Base-by-base conservation (phyloP, 257 asterid species). In the Solanum ahanhuiri region DNA sequence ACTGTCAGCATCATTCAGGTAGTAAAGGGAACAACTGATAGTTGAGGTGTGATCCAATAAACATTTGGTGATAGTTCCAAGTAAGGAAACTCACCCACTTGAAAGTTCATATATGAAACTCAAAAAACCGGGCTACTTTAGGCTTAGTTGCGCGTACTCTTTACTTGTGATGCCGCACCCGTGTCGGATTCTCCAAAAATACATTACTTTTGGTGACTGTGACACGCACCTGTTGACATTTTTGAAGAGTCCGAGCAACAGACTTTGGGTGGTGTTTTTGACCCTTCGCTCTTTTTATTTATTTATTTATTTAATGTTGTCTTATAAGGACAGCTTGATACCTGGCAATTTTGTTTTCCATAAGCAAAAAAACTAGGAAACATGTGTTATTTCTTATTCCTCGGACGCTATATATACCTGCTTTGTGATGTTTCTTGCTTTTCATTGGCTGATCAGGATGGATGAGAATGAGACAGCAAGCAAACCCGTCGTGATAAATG, bases 401-500 rank as follows among this genome's bases (percentile, higher is more conserved):
- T 1, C 18, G 14, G 67, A 48, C 5, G 6, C 28, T 17, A 48
- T 18, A 28, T 79, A 48, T 48, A 17, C 41, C 17, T 48, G 48
- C 63, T 30, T 83, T 64, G 34, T 83, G 28, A 83, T 64, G 28
- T 37, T 64, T 83, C 37, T 64, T 8, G 57, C 87, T 66, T 64
- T 87, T 58, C 25, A 72, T 54, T 69, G 25, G 11, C 15, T 81
- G 73, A 67, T 85, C 89, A 89, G 91, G 81, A 25, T 57, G 75
- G 69, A 66, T 15, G 75, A 84, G 66, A 87, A 85, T 69, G 88
- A 87, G 83, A 43, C 70, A n/a, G 64, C 87, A 9, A 66, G 82
- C 20, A 76, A n/a, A 73, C 88, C 85, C 12, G 82, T 88, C 60
- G 90, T 86, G 85, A 76, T 90, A 85, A 64, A 67, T 70, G 91